phyloP scores from a whole-genome alignment of 1,284 basidiomycete genomes.

The Xerocomus amazonicus region DNA sequence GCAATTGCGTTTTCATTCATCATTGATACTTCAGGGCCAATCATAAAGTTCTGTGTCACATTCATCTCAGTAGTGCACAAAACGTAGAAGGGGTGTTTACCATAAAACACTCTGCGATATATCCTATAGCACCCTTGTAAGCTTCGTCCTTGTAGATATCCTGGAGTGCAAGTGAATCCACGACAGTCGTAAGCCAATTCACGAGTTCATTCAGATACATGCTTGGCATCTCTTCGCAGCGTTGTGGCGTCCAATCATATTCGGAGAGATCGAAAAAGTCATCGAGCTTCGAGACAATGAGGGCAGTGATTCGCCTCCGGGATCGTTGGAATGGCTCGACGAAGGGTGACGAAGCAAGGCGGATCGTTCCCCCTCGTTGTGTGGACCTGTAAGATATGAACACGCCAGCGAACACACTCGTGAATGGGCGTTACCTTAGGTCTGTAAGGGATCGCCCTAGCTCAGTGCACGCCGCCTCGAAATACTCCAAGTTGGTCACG shows the following conservation, averaged over 20 bases:
- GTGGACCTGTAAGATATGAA: conserved; percentile 52
- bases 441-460: conserved; percentile 85
- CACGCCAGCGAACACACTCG: not conserved
- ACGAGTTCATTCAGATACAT: conserved; percentile 93
- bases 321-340: conserved; percentile 67
- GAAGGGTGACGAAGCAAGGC: conserved; percentile 70
- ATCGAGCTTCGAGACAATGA: conserved; percentile 92
- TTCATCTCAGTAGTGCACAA: conserved; percentile 5
- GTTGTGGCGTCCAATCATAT: conserved; percentile 85
- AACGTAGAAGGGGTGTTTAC: conserved; percentile 37
- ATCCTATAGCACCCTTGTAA: conserved; percentile 80
- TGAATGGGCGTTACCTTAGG: conserved; percentile 53
- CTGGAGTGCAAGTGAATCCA: conserved; percentile 88
- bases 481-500: conserved; percentile 91
- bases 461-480: conserved; percentile 82
- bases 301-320: conserved; percentile 72
- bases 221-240: conserved; percentile 73
- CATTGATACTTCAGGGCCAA: conserved; percentile 70
- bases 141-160: conserved; percentile 84
- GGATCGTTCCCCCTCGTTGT: conserved; percentile 78
- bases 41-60: conserved; percentile 64
- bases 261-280: conserved; percentile 94
- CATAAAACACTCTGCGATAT: conserved; percentile 86
- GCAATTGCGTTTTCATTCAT: conserved; percentile 88
- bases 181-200: conserved; percentile 95